Base-by-base conservation (phyloP, 2,329 filamentous ascomycete species). In the Colletotrichum trifolii region DNA sequence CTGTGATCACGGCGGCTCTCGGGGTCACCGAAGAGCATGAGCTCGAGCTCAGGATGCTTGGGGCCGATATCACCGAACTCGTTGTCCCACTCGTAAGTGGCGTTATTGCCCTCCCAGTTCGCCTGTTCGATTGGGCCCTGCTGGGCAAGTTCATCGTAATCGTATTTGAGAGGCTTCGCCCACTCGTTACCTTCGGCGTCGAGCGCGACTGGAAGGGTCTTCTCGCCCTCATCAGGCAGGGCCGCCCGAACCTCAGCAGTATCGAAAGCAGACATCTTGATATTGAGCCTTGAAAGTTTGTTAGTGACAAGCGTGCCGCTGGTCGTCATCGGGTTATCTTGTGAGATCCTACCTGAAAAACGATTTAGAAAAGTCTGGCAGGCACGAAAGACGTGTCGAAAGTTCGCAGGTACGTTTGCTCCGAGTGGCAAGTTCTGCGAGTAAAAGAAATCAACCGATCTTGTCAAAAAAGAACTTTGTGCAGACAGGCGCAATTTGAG, bases 51-150 rank as follows among this genome's bases (percentile, higher is more conserved):
- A 0, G 85, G 81, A 57, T 89, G 85, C 54, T 81, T 82, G 0
- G 94, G 94, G 7, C 91, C 95, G 58, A 99, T 82, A 45, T 98
- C 95, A 2, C 95, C 96, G 70, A 85, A 92, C 3, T 97, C 93
- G 10, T 94, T 93, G 15, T 89, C 84, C 91, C 92, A 98, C 72
- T 94, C 87, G 71, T 98, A 98, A 47, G 91, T 83, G 0, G 74
- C 79, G n/a, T 88, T 89, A 59, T 86, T 85, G 42, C 81, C 76
- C 12, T 83, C 85, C 78, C 83, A 88, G 2, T 74, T 71, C 43
- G 9, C n/a, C 13, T 34, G 12, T n/a, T 60, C 54, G n/a, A 45
- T 56, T n/a, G 64, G 52, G 6, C 53, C 68, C 2, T 69, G 60
- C 8, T 69, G 65, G 35, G 71, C 68, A 33, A 70, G 73, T 9